These are phyloP conservation scores for Dactylis glomerata DNA, from an alignment of 176 grass and related monocot genomes.

Conservation along the genomic window DNA sequence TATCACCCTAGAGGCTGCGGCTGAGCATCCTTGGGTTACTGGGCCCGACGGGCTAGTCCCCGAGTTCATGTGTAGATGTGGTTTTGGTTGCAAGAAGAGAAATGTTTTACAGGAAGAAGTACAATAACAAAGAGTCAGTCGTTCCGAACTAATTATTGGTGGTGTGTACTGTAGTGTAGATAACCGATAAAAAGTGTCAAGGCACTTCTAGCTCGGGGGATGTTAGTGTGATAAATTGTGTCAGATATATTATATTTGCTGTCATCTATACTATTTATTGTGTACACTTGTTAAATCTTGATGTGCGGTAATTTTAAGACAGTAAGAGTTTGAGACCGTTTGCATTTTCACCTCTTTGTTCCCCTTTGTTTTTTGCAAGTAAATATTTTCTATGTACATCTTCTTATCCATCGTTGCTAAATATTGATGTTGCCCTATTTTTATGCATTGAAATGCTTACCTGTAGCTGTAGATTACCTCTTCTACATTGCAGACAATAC, in stretches of 20 bases:
- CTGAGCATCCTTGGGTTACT: constrained; percentile 79
- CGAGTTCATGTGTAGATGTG: constrained; percentile 62
- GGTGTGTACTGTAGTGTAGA: constrained; percentile 25
- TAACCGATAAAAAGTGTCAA: neutral
- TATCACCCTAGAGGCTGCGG: constrained; percentile 58
- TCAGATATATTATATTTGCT: neutral
- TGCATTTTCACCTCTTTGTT: neutral
- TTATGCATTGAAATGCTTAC: neutral
- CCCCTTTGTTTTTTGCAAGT: neutral
- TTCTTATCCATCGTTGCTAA: too few relatives aligned
- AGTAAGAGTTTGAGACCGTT: neutral
- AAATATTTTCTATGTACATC: neutral
- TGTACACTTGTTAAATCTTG: neutral
- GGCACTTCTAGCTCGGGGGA: too few relatives aligned
- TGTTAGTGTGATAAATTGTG: too few relatives aligned
- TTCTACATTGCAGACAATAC: neutral
- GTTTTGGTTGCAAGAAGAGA: constrained; percentile 37
- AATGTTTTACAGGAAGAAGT: neutral
- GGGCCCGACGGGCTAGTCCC: constrained; percentile 51
- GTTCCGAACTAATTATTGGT: neutral
- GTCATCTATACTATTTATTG: too few relatives aligned
- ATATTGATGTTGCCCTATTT: neutral
- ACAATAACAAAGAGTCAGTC: constrained; percentile 6
- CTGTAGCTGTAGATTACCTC: neutral
- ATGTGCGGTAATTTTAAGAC: neutral